Evolutionary conservation across 1,284 basidiomycete species (phyloP).

Genomic region (Austropuccinia psidii): DNA sequence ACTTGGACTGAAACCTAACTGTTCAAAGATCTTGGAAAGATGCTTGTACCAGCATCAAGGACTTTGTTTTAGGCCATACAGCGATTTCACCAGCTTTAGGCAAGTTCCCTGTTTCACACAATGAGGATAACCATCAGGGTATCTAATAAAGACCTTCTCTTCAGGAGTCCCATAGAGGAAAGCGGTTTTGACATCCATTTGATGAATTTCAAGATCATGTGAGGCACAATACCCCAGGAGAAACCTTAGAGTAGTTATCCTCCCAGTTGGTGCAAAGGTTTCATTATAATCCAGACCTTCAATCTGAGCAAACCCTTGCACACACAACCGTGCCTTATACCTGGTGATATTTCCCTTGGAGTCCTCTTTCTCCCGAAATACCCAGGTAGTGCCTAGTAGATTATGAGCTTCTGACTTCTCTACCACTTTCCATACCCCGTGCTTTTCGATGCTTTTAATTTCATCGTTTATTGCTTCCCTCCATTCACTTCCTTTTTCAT

Average conservation of each 20-base stretch:
- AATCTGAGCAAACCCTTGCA: neutral
- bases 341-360: neutral
- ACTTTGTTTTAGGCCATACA: neutral
- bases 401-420: neutral
- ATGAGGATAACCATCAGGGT: neutral
- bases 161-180: constrained; percentile 4
- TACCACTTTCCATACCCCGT: neutral
- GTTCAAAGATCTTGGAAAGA: neutral
- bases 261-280: neutral
- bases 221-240: neutral
- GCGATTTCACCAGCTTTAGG: too few relatives aligned
- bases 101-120: neutral
- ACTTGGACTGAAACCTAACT: neutral
- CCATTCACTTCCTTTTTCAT: neutral
- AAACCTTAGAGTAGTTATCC: neutral
- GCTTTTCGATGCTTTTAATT: neutral
- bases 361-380: neutral
- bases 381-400: neutral
- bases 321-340: constrained; percentile 12
- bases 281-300: constrained; percentile 5
- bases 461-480: neutral
- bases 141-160: neutral
- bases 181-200: neutral
- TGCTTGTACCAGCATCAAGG: neutral
- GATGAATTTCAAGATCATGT: neutral